A percentile compares a stretch with the other conserved stretches of the same genome.
Conservation (phyloP, 768 basidiomycete genomes). For the Coprinopsis strossmayeri region DNA sequence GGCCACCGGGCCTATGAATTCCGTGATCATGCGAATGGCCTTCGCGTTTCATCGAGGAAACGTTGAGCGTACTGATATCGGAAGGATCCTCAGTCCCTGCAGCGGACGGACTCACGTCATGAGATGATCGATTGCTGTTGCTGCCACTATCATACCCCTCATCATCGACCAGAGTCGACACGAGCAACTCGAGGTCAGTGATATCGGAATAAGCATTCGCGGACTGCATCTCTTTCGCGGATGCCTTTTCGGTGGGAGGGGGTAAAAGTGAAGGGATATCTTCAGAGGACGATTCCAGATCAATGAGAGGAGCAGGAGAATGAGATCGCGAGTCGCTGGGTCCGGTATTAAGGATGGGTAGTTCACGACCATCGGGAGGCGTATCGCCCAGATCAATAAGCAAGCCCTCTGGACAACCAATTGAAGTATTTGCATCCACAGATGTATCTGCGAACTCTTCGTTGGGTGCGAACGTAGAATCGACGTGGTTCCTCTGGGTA, state of each 20-base stretch:
- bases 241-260: conserved; percentile 1
- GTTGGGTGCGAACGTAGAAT: conserved; percentile 28
- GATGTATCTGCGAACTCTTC: conserved; percentile 14
- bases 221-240: conserved; percentile 8
- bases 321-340: conserved; percentile 7
- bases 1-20: conserved; percentile 4
- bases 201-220: conserved; percentile 24
- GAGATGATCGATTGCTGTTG: too few species aligned
- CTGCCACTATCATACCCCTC: conserved; percentile 36
- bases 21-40: not conserved
- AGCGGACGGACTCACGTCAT: conserved; percentile 48
- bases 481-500: conserved; percentile 22
- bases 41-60: not conserved
- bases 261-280: conserved; percentile 1
- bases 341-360: conserved; percentile 16
- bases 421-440: not conserved
- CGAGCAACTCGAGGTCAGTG: conserved; percentile 61
- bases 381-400: conserved; percentile 52
- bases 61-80: conserved; percentile 3
- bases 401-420: conserved; percentile 43
- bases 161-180: conserved; percentile 47
- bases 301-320: conserved; percentile 5
- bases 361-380: conserved; percentile 18
- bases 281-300: conserved; percentile 4
- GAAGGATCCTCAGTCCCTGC: not conserved